Evolutionary conservation across 2,329 filamentous ascomycete species (phyloP).

Genomic region (Setomelanomma holmii): DNA sequence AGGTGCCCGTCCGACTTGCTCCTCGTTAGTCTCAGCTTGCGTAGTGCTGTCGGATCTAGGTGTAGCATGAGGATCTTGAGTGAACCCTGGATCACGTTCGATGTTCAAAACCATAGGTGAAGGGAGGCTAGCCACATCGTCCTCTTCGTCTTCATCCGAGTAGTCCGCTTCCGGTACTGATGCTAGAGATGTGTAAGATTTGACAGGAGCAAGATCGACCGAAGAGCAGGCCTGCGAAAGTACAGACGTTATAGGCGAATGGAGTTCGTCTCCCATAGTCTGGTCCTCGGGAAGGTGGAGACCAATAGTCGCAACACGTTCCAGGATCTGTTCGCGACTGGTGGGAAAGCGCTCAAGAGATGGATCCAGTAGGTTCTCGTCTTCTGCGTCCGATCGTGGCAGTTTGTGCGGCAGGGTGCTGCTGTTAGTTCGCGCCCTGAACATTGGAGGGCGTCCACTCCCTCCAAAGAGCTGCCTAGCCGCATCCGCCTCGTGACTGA

Average conservation of each 20-base stretch:
- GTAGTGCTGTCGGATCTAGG: conserved; percentile 20
- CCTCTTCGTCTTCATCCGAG: conserved; percentile 27
- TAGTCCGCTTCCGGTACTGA: conserved; percentile 32
- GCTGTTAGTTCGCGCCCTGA: conserved; percentile 27
- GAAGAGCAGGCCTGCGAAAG: conserved; percentile 41
- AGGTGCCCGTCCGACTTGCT: conserved; percentile 1
- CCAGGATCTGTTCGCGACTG: conserved; percentile 34
- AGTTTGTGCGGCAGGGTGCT: conserved; percentile 37
- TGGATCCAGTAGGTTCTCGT: conserved; percentile 34
- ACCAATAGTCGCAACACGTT: conserved; percentile 37
- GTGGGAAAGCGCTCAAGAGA: conserved; percentile 40
- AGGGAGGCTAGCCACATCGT: conserved; percentile 24
- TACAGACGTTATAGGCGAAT: conserved; percentile 33
- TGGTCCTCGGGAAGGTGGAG: conserved; percentile 36
- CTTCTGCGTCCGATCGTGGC: conserved; percentile 37
- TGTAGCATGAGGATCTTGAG: conserved; percentile 20
- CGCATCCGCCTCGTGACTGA: conserved; percentile 16
- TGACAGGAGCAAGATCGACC: conserved; percentile 33
- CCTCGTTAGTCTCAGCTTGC: conserved; percentile 13
- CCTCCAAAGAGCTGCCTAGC: conserved; percentile 16
- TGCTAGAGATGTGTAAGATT: conserved; percentile 36
- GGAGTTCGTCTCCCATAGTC: conserved; percentile 14
- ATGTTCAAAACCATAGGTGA: conserved; percentile 27
- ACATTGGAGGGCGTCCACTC: conserved; percentile 17
- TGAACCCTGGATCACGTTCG: conserved; percentile 7